Base-by-base conservation (phyloP, 1,284 basidiomycete species). In the Caloboletus firmus region DNA sequence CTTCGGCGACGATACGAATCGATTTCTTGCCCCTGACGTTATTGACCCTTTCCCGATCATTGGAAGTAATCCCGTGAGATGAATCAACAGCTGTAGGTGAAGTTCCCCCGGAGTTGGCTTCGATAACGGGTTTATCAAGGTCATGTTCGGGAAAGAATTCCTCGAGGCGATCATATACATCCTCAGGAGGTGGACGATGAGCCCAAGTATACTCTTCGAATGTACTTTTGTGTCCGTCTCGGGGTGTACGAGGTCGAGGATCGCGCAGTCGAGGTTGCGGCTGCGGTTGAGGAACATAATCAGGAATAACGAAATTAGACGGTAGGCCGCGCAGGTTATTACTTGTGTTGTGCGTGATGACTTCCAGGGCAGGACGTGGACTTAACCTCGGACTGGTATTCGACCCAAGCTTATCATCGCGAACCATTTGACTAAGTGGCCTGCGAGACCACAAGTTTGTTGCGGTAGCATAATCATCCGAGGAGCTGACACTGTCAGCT, bases 61-160 rank as follows among this genome's bases (percentile, higher is more conserved):
- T 60, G 37, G 64, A 55, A 34, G 76, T 69, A 15, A 73, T 71
- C 13, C 76, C 70, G 42, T 65, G 37, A 2, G 73, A 72, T 40
- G 75, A 77, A 28, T 93, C 91, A 15, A 79, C 80, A 31, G 82
- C 76, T 0, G 89, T 91, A 0, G 89, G 90, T 5, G 89, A 91
- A 8, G 85, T 85, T 36, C 87, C 87, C 12, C 89, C 90, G 1
- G 89, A 86, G 12, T 80, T 80, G 7, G 87, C 81, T 60, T 98
- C 95, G 53, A 98, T 90, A 55, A 99, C 87, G 1, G 96, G 96
- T 68, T 93, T 91, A 74, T 99, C 97, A 47, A 99, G 82, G 68
- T 99, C 95, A 69, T 98, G 93, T 62, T 91, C 87, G 0, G 95
- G 95, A 80, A 99, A 99, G 77, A 93, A 98, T 60, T 91, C 87